phyloP scores from a whole-genome alignment of 306 rosid species.

The Sophora flavescens region DNA sequence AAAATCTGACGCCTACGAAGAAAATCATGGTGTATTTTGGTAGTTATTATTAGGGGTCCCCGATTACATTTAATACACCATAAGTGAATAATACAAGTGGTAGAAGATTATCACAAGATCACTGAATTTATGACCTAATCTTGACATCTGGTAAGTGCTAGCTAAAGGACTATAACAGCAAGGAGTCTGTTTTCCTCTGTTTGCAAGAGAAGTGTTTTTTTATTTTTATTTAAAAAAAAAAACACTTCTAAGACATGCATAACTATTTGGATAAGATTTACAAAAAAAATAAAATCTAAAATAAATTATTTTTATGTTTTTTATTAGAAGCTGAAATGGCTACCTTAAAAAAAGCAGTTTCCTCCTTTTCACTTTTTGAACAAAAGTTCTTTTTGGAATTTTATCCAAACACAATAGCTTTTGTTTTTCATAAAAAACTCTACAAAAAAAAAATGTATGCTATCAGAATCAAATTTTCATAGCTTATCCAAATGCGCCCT shows the following conservation, averaged over 20 bases:
- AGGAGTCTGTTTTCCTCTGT: no score
- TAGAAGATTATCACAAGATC: neutral
- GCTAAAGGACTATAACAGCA: slow-evolving; percentile 4
- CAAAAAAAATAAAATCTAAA: neutral
- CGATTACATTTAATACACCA: slow-evolving; percentile 5
- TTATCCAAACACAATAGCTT: neutral
- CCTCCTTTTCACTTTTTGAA: neutral
- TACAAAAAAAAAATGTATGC: no score
- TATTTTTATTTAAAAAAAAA: no score
- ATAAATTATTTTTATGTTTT: neutral
- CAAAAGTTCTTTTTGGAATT: neutral
- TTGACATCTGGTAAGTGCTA: slow-evolving; percentile 23
- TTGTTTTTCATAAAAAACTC: neutral
- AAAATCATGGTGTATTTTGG: neutral
- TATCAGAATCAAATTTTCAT: neutral
- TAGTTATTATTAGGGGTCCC: no score
- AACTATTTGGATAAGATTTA: no score
- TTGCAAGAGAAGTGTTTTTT: no score
- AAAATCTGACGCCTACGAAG: neutral
- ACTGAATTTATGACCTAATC: slow-evolving; percentile 10
- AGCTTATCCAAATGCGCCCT: neutral
- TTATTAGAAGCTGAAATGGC: neutral
- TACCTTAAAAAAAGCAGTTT: neutral
- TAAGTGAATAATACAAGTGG: slow-evolving; percentile 14
- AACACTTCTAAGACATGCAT: no score